Evolutionary conservation across 768 basidiomycete species (phyloP).

Genomic region (Trametopsis cervina): DNA sequence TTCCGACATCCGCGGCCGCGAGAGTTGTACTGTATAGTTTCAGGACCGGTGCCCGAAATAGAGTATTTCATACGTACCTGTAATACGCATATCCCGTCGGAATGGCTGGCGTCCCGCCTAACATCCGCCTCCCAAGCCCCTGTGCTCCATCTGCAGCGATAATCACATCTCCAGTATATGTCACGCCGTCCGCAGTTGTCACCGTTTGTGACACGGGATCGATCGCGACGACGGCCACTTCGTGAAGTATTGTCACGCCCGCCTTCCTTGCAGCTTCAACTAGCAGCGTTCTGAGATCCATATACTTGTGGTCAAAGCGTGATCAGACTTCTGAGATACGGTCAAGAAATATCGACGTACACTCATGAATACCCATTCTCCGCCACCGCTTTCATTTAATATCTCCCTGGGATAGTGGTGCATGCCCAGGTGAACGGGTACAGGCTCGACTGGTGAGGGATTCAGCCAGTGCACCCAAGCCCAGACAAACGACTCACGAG

Average conservation of each 20-base stretch:
- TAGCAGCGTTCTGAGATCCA: conserved; percentile 26
- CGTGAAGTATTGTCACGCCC: conserved; percentile 22
- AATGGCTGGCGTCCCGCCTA: conserved; percentile 11
- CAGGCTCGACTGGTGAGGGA: too few species aligned
- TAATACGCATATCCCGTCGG: conserved; percentile 21
- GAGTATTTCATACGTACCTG: conserved; percentile 23
- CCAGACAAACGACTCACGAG: not conserved
- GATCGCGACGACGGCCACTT: conserved; percentile 23
- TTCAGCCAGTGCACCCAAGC: conserved; percentile 15
- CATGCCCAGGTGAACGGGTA: too few species aligned
- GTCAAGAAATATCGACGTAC: conserved; percentile 26
- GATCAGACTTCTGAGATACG: not conserved
- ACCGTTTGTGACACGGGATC: conserved; percentile 17
- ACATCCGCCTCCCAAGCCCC: conserved; percentile 17
- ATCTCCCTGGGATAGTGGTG: conserved; percentile 43
- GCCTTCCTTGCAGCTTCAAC: conserved; percentile 22
- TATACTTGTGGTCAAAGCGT: too few species aligned
- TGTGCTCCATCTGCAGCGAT: conserved; percentile 30
- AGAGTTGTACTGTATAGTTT: conserved; percentile 6
- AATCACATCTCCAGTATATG: conserved; percentile 26
- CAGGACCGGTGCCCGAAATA: too few species aligned
- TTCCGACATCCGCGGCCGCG: conserved; percentile 1
- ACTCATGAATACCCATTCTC: conserved; percentile 40
- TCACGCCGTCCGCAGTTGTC: conserved; percentile 24
- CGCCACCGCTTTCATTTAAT: conserved; percentile 36